Evolutionary conservation across 257 asterid species (phyloP), one percentile per base, ranked within the genome.

Genomic region (Gynochthodes officinalis): DNA sequence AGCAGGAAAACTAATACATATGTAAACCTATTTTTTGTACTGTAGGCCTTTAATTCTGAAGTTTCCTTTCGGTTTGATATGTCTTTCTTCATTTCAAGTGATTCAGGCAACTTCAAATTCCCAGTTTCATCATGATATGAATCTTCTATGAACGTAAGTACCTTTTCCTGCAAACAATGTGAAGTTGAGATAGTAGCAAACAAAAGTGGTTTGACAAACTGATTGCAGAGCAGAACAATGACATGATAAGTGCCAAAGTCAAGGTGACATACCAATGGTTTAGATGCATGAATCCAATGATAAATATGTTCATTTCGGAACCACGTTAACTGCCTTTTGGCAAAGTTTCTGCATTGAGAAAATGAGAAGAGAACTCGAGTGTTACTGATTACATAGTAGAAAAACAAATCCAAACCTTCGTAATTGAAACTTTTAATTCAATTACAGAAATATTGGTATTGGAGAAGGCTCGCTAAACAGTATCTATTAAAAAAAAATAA

Each of bases 261-360:
- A 69, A 64, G 64, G 53, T 23, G 49, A 33, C 85, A 46, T 90
- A 94, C 99, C 94, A 92, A 64, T 62, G 98, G 96, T 75, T 83
- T 85, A 32, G 97, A 89, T 72, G 98, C 99, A 86, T 92, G 89
- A 68, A 95, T 86, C 99, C 99, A 92, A 50, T 87, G 91, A 87
- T 95, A 95, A 77, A 90, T 83, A 73, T 90, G 91, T 78, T 95
- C 98, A n/a, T 92, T 95, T 49, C 98, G 90, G 71, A 91, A 95
- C 99, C 99, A 95, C 16, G 98, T 90, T 84, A 95, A 73, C 79
- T 94, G 99, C 84, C 97, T 87, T 82, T 89, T 94, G 5, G 99
- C 98, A 73, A 94, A 94, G 65, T 94, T 92, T 80, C 99, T 94
- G 96, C 77, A 76, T 15, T 73, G 59, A 71, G 58, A 76, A 68